These are phyloP conservation scores for Naematelia encephala DNA, from an alignment of 768 basidiomycete genomes.

Conservation along the genomic window DNA sequence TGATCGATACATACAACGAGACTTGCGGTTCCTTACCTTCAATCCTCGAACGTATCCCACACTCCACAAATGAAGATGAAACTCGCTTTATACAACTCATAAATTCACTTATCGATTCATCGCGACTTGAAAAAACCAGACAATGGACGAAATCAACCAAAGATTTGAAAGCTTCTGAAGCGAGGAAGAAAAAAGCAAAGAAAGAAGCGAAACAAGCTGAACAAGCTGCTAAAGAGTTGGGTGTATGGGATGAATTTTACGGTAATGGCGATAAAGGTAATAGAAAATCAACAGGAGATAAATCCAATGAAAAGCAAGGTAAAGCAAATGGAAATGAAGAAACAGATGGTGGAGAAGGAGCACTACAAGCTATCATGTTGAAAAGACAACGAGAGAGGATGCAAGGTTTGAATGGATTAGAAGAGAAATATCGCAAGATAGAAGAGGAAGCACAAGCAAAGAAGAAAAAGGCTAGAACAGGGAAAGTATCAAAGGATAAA, in stretches of 20 bases:
- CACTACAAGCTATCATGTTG: constrained; percentile 74
- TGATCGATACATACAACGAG: constrained; percentile 69
- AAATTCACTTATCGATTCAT: constrained; percentile 63
- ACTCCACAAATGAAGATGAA: constrained; percentile 80
- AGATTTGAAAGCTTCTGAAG: constrained; percentile 74
- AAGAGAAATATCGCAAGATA: constrained; percentile 52
- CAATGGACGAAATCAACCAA: constrained; percentile 69
- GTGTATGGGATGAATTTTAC: constrained; percentile 72
- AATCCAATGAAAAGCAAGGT: constrained; percentile 60
- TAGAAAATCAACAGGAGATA: constrained; percentile 51
- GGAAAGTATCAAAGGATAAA: constrained; percentile 54
- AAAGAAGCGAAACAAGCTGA: constrained; percentile 82
- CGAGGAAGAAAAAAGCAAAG: constrained; percentile 67
- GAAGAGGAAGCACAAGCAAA: constrained; percentile 44
- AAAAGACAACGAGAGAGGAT: constrained; percentile 65
- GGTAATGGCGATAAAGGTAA: constrained; percentile 80
- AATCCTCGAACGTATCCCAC: constrained; percentile 82
- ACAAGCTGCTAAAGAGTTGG: constrained; percentile 74
- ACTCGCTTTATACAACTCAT: constrained; percentile 71
- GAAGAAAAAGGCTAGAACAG: constrained; percentile 39
- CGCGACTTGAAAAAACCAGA: constrained; percentile 55
- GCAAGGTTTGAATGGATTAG: constrained; percentile 61
- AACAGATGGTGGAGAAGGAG: constrained; percentile 36
- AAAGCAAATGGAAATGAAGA: constrained; percentile 38
- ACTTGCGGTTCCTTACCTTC: constrained; percentile 70